Evolutionary conservation across 805 yeast genomes (phyloP).

Genomic region (Starmerella scarabaei): DNA sequence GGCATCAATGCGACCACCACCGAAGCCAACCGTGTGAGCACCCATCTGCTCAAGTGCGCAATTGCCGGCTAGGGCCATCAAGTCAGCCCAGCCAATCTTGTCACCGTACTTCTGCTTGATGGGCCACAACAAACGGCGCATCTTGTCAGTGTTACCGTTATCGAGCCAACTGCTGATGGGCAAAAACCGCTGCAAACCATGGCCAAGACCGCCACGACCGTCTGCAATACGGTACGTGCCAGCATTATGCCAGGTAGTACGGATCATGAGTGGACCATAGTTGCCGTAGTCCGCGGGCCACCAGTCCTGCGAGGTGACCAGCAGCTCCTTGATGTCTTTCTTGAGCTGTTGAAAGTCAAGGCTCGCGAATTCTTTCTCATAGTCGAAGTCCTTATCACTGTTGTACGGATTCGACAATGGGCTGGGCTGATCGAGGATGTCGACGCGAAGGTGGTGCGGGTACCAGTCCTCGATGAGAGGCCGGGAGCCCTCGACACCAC

Average conservation of each 20-base stretch:
- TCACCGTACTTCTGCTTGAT: slow-evolving; percentile 20
- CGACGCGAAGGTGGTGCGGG: slow-evolving; percentile 16
- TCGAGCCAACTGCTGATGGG: slow-evolving; percentile 17
- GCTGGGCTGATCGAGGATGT: slow-evolving; percentile 13
- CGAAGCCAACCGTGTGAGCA: slow-evolving; percentile 14
- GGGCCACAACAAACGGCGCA: slow-evolving; percentile 18
- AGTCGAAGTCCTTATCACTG: slow-evolving; percentile 8
- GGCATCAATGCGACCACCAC: slow-evolving; percentile 16
- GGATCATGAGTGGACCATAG: slow-evolving; percentile 17
- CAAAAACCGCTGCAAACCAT: slow-evolving; percentile 15
- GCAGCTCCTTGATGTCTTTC: slow-evolving; percentile 8
- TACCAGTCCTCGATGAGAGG: slow-evolving; percentile 12
- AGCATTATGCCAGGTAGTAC: slow-evolving; percentile 17
- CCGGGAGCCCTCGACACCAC: slow-evolving; percentile 15
- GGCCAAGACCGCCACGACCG: slow-evolving; percentile 18
- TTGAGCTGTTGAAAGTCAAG: slow-evolving; percentile 13
- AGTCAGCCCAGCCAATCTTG: slow-evolving; percentile 17
- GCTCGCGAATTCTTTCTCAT: slow-evolving; percentile 9
- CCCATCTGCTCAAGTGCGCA: slow-evolving; percentile 19
- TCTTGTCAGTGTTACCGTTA: slow-evolving; percentile 18
- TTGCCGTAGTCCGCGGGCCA: slow-evolving; percentile 20
- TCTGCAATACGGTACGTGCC: slow-evolving; percentile 19
- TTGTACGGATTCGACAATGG: slow-evolving; percentile 10
- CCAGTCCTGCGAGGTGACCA: slow-evolving; percentile 16
- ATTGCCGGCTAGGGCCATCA: slow-evolving; percentile 17